phyloP scores from a whole-genome alignment of 352 stramenopile genomes.

The Halophytophthora polymorphica region DNA sequence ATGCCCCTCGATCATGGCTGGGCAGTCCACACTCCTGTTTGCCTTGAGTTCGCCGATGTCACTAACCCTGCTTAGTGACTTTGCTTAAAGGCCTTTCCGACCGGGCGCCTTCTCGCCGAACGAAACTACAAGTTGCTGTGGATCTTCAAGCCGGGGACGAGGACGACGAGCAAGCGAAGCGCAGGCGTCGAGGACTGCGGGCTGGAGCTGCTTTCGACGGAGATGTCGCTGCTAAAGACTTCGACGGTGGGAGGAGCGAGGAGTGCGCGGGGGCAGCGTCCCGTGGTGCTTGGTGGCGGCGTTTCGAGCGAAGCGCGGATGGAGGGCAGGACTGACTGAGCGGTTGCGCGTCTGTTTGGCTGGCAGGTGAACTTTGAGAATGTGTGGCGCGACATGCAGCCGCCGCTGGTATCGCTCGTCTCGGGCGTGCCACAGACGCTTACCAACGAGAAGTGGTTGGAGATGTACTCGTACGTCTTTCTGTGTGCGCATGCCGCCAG shows the following conservation, averaged over 20 bases:
- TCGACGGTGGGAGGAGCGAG: constrained; percentile 42
- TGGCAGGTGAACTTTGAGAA: constrained; percentile 82
- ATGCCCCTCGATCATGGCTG: constrained; percentile 24
- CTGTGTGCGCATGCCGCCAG: background rate
- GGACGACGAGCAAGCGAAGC: constrained; percentile 22
- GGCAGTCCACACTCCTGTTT: no score
- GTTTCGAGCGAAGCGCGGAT: no score
- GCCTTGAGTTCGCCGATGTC: no score
- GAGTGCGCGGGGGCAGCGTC: no score
- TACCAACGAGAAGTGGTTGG: constrained; percentile 81
- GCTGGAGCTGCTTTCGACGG: constrained; percentile 4
- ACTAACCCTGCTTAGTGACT: no score
- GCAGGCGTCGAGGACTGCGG: no score
- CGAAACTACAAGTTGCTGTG: constrained; percentile 15
- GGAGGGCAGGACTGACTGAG: no score
- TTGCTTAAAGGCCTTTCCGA: no score
- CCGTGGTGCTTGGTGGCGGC: no score
- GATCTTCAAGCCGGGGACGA: constrained; percentile 21
- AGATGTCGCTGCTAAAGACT: constrained; percentile 82
- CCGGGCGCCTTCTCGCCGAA: no score
- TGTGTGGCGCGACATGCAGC: constrained; percentile 82
- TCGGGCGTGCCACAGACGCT: constrained; percentile 64
- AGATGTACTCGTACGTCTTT: constrained; percentile 83
- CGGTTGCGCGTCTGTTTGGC: no score
- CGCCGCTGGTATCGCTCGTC: constrained; percentile 67